Evolutionary conservation across 768 basidiomycete genomes (phyloP).

Genomic region (Pulveroboletus sp.): DNA sequence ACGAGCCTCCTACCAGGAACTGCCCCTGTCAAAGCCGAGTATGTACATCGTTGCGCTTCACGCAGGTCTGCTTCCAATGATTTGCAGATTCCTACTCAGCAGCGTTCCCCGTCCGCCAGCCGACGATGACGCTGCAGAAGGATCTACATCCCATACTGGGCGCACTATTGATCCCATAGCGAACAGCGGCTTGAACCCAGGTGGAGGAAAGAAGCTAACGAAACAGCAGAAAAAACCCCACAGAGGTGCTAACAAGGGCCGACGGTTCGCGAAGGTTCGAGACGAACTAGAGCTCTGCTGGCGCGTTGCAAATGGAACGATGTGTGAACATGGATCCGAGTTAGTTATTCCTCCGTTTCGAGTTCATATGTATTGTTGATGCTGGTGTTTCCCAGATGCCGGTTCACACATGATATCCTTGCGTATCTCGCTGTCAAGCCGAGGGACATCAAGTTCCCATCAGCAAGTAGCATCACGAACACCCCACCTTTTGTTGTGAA

Average conservation of each 20-base stretch:
- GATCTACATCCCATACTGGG: conserved; percentile 36
- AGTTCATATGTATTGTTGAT: neutral
- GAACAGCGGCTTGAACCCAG: conserved; percentile 25
- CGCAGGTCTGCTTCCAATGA: neutral
- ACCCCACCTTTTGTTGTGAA: conserved; percentile 47
- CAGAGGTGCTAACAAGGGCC: conserved; percentile 77
- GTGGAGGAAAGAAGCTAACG: conserved; percentile 39
- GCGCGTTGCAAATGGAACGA: conserved; percentile 62
- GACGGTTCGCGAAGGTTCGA: conserved; percentile 70
- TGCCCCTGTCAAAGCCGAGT: conserved; percentile 54
- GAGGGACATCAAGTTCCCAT: conserved; percentile 61
- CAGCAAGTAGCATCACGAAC: conserved; percentile 37
- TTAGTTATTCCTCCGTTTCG: conserved; percentile 27
- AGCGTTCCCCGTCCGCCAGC: conserved; percentile 23
- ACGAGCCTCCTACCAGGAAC: conserved; percentile 35
- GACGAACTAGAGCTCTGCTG: conserved; percentile 85
- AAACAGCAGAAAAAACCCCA: conserved; percentile 70
- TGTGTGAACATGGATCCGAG: conserved; percentile 69
- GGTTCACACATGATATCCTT: conserved; percentile 71
- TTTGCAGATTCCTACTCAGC: conserved; percentile 40
- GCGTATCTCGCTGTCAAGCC: conserved; percentile 76
- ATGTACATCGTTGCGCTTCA: conserved; percentile 7
- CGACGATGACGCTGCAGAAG: conserved; percentile 66
- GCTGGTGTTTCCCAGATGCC: conserved; percentile 48
- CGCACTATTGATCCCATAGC: conserved; percentile 27